Conservation (phyloP, 2,329 filamentous ascomycete species). For the Penicillium sp. region DNA sequence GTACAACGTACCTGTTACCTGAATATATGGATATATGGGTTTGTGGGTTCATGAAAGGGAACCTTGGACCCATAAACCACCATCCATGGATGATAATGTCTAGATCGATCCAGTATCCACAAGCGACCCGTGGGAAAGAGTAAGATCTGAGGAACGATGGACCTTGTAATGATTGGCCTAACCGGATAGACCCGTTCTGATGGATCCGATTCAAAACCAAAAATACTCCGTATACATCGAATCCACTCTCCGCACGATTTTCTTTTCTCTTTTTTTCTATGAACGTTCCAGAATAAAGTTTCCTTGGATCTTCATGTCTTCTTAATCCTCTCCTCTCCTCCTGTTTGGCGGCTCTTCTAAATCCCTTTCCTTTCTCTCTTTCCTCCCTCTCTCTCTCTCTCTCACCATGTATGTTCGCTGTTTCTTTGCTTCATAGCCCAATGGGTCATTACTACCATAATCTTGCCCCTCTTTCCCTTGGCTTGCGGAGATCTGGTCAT, state of each 20-base stretch:
- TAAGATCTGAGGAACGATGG: conserved; percentile 18
- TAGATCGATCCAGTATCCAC: conserved; percentile 26
- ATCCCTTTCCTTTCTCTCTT: not conserved
- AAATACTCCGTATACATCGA: conserved; percentile 20
- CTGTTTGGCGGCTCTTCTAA: not conserved
- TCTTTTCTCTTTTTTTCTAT: conserved; percentile 11
- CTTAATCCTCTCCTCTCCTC: not conserved
- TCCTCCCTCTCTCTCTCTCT: not conserved
- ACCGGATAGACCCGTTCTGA: conserved; percentile 29
- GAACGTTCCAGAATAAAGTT: conserved; percentile 24
- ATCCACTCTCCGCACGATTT: conserved; percentile 21
- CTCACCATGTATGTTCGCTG: conserved; percentile 21
- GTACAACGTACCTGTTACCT: not conserved
- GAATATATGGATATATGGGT: not conserved
- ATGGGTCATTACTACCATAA: conserved; percentile 8
- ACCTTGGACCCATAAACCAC: not conserved
- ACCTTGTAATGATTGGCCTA: conserved; percentile 19
- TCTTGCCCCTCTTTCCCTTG: not conserved
- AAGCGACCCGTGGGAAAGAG: conserved; percentile 17
- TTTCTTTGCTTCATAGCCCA: conserved; percentile 25
- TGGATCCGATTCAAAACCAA: conserved; percentile 25
- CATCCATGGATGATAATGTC: not conserved
- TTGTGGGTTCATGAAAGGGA: not conserved
- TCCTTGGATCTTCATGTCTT: conserved; percentile 4
- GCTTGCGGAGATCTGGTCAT: conserved; percentile 18